These are phyloP conservation scores for Penicillium aurantiogriseum DNA, from an alignment of 2,329 filamentous ascomycete species.

Conservation along the genomic window DNA sequence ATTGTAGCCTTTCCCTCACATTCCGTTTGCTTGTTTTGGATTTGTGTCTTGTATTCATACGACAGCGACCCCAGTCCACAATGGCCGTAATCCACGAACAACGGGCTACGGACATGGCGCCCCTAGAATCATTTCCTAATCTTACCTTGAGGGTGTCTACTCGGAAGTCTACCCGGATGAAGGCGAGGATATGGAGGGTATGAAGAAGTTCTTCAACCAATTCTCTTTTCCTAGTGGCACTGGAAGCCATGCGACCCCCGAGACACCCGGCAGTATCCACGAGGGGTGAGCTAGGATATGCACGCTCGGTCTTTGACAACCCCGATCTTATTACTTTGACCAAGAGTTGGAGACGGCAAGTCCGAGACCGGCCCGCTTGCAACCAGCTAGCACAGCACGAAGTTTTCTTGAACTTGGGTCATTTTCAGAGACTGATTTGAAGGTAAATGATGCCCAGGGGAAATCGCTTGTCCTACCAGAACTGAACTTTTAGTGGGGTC, in stretches of 20 bases:
- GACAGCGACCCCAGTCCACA: not conserved
- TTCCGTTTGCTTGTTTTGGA: not conserved
- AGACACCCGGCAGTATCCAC: constrained; percentile 74
- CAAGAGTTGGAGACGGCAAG: constrained; percentile 64
- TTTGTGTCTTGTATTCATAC: not conserved
- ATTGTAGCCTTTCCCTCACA: not conserved
- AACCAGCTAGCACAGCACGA: no score
- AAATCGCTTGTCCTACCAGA: no score
- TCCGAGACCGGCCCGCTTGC: no score
- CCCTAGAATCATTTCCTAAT: constrained; percentile 71
- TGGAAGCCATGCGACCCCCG: constrained; percentile 73
- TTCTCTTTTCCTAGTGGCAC: constrained; percentile 81
- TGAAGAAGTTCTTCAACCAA: constrained; percentile 76
- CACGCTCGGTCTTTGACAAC: constrained; percentile 70
- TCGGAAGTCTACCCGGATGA: constrained; percentile 75
- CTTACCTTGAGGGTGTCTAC: constrained; percentile 75
- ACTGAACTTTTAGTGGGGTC: no score
- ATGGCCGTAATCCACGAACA: no score
- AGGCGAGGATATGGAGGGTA: constrained; percentile 64
- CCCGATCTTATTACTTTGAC: constrained; percentile 74
- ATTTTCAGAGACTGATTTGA: no score
- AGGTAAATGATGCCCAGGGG: no score
- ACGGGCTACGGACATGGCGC: constrained; percentile 63
- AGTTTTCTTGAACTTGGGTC: no score
- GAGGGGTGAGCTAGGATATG: constrained; percentile 83